phyloP scores from a whole-genome alignment of 306 rosid species.

The Quercus variabilis region DNA sequence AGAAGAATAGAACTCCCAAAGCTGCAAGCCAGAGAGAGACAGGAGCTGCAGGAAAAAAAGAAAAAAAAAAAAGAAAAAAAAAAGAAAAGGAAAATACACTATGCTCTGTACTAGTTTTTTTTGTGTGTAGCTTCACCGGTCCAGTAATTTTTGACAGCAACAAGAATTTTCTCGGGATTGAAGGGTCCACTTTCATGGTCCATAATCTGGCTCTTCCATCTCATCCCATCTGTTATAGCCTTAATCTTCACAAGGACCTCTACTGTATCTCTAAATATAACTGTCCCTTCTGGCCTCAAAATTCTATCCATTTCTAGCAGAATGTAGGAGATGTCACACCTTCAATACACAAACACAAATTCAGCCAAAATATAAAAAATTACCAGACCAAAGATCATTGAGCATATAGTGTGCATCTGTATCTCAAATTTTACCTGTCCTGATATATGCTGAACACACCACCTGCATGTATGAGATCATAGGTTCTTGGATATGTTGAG shows the following conservation, averaged over 20 bases:
- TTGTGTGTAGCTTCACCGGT: constrained; percentile 47
- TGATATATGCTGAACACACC: constrained; percentile 80
- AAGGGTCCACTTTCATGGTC: constrained; percentile 96
- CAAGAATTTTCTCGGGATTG: constrained; percentile 90
- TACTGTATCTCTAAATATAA: constrained; percentile 74
- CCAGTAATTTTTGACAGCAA: constrained; percentile 80
- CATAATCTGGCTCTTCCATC: constrained; percentile 75
- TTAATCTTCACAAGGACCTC: constrained; percentile 75
- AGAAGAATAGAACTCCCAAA: not conserved
- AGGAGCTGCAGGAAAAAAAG: not conserved
- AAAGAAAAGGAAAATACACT: not conserved
- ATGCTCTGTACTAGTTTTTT: constrained; percentile 21
- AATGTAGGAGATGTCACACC: constrained; percentile 71
- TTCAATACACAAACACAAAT: constrained; percentile 25
- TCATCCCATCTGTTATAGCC: constrained; percentile 67
- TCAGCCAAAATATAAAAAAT: constrained; percentile 4
- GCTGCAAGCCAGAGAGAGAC: not conserved
- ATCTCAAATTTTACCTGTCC: constrained; percentile 49
- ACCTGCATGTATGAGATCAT: constrained; percentile 86
- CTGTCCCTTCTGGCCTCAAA: constrained; percentile 90
- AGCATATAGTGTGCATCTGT: not conserved
- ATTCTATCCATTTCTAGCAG: constrained; percentile 94
- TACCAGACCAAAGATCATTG: not conserved
- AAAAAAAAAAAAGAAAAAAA: not conserved
- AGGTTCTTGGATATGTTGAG: constrained; percentile 93